phyloP scores from a whole-genome alignment of 2,329 filamentous ascomycete species.

The Leptographium galeiforme region DNA sequence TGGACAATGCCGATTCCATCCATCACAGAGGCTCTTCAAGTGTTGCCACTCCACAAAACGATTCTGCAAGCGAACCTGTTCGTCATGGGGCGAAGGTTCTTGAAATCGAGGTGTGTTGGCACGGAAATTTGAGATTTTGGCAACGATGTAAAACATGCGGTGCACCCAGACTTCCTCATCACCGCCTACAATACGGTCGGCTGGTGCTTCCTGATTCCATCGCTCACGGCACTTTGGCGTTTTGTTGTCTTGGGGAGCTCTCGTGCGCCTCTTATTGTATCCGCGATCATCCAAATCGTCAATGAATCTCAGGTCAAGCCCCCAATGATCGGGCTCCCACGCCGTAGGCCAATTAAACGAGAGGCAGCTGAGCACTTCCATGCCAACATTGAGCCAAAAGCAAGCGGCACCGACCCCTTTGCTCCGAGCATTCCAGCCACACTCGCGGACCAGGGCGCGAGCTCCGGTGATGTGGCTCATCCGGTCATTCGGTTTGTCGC shows the following conservation, averaged over 20 bases:
- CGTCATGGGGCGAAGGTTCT: conserved; percentile 44
- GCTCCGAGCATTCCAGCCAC: conserved; percentile 71
- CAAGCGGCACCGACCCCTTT: conserved; percentile 72
- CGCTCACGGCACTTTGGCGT: too few species aligned
- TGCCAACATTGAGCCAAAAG: conserved; percentile 86
- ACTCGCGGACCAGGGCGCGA: conserved; percentile 76
- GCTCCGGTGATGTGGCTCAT: conserved; percentile 85
- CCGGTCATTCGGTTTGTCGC: conserved; percentile 60
- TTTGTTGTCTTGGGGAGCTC: not conserved
- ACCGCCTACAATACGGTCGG: conserved; percentile 21
- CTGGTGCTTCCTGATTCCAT: not conserved
- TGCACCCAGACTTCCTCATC: conserved; percentile 79
- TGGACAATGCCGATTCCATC: conserved; percentile 68
- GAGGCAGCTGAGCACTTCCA: conserved; percentile 81
- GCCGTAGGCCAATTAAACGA: conserved; percentile 77
- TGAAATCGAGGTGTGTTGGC: conserved; percentile 52
- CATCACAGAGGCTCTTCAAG: conserved; percentile 69
- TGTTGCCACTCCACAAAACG: conserved; percentile 64
- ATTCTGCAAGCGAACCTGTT: conserved; percentile 49
- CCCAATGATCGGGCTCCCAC: conserved; percentile 87
- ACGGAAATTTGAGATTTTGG: conserved; percentile 76
- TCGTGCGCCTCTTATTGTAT: not conserved
- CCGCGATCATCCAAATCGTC: conserved; percentile 1
- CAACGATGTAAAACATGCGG: conserved; percentile 76
- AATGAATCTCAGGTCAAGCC: conserved; percentile 61